Evolutionary conservation across 2,329 filamentous ascomycete genomes (phyloP), one percentile per base, ranked within the genome.

Genomic region (Ophiostoma tasmaniense): DNA sequence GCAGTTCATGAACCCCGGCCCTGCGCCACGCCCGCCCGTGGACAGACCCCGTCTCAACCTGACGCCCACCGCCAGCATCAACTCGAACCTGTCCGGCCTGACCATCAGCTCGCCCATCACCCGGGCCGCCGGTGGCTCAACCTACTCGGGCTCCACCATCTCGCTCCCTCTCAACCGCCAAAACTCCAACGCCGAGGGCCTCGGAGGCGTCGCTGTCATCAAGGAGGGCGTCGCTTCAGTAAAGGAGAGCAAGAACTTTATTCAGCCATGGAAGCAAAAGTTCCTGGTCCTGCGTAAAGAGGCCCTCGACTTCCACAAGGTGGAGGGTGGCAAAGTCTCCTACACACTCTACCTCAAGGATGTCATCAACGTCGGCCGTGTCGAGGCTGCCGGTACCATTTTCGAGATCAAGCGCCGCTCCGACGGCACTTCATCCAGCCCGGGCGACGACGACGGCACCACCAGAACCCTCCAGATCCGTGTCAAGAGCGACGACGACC

Each of bases 1-100:
- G 75, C 86, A 88, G 79, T 98, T 98, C 82, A 96, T 98, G 91
- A 98, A 98, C 79, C 93, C 95, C 72, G 93, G 95, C 73, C 94
- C 95, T 74, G 94, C 95, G 74, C 95, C 95, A 73, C 90, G 91
- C 75, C 94, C 95, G 71, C 95, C 94, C 25, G 89, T 86, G 71
- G 91, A 95, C 76, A 88, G 91, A 75, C 91, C 93, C 71, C 89
- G 91, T 76, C 87, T 97, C 73, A 89, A 89, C 75, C 84, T 96
- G 71, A 92, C 90, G 59, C 93, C 89, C 71, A 90, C 87, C 77
- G 86, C 87, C 74, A 91, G 89, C 77, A 83, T 91, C 28, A 87
- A 90, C 20, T 90, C 89, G 72, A 93, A 89, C 79, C 92, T 94
- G 83, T 90, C 89, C 70, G 90, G 89, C 75, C 87, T 94, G 83